These are phyloP conservation scores for Globisporangium parvum DNA, from an alignment of 352 stramenopile genomes.

Conservation along the genomic window DNA sequence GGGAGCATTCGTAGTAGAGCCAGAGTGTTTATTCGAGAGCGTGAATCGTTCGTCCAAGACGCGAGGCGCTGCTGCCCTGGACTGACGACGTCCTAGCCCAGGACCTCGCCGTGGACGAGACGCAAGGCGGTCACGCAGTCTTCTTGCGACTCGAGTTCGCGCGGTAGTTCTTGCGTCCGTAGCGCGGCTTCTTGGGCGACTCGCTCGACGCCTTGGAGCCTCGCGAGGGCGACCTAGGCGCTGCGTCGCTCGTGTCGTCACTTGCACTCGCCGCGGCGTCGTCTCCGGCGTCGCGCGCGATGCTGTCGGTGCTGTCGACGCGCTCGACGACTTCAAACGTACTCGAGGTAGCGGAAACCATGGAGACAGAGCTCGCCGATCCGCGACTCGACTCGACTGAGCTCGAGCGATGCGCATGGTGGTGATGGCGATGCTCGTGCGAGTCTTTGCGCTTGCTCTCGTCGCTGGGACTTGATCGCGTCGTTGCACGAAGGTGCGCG, in stretches of 20 bases:
- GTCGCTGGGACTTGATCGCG: not conserved
- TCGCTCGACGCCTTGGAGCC: conserved; percentile 16
- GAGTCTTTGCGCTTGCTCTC: conserved; percentile 2
- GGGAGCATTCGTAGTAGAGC: not conserved
- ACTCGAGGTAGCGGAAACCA: conserved; percentile 1
- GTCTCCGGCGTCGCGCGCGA: not conserved
- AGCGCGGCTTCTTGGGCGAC: conserved; percentile 52
- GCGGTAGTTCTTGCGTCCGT: conserved; percentile 74
- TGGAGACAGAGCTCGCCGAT: not conserved
- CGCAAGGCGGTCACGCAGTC: conserved; percentile 12
- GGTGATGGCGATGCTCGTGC: conserved; percentile 1
- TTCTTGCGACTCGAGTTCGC: conserved; percentile 62
- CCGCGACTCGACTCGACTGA: conserved; percentile 6
- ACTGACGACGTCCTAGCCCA: not conserved
- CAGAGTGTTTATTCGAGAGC: conserved; percentile 11
- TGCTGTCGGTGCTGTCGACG: not conserved
- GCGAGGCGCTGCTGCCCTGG: no score
- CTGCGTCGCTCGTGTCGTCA: not conserved
- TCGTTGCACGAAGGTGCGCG: not conserved
- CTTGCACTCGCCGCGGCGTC: not conserved
- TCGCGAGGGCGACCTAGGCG: conserved; percentile 30
- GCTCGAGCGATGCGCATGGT: conserved; percentile 6
- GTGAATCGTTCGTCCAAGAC: no score
- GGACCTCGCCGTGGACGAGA: not conserved
- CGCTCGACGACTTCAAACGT: conserved; percentile 4